phyloP scores from a whole-genome alignment of 2,329 filamentous ascomycete species.

The Coniochaeta prunicola region DNA sequence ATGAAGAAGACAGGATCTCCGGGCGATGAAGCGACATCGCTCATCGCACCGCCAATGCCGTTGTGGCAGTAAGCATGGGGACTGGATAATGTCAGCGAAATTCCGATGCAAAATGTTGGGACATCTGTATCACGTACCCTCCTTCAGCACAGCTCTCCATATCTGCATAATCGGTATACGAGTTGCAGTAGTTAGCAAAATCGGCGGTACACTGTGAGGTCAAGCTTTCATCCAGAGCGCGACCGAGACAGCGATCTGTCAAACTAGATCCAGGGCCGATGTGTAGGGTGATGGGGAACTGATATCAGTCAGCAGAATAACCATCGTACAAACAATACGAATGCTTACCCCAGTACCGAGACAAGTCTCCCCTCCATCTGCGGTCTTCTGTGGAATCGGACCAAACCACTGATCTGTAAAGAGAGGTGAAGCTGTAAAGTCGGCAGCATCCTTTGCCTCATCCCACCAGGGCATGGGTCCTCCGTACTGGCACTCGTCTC shows the following conservation, averaged over 20 bases:
- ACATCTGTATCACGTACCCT: slow-evolving; percentile 16
- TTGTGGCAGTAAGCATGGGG: slow-evolving; percentile 28
- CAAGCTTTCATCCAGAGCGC: slow-evolving; percentile 22
- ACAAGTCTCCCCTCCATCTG: slow-evolving; percentile 22
- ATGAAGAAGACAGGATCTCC: slow-evolving; percentile 27
- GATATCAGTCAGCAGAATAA: not conserved
- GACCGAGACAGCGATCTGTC: slow-evolving; percentile 23
- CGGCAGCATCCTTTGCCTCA: slow-evolving; percentile 24
- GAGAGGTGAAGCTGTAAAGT: slow-evolving; percentile 21
- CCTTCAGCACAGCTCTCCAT: slow-evolving; percentile 24
- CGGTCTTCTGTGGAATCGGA: slow-evolving; percentile 16
- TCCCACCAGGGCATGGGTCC: slow-evolving; percentile 32
- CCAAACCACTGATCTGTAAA: slow-evolving; percentile 23
- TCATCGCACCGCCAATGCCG: slow-evolving; percentile 27
- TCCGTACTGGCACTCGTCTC: slow-evolving; percentile 28
- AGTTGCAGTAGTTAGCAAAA: slow-evolving; percentile 24
- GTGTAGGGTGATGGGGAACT: slow-evolving; percentile 15
- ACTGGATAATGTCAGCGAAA: slow-evolving; percentile 9
- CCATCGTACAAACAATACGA: not conserved
- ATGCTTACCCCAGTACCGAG: slow-evolving; percentile 22
- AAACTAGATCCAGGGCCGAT: slow-evolving; percentile 20
- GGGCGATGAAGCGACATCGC: slow-evolving; percentile 23
- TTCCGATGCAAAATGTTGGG: not conserved
- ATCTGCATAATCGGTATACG: slow-evolving; percentile 18
- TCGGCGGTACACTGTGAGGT: slow-evolving; percentile 20